Evolutionary conservation across 805 yeast genomes (phyloP).

Genomic region (Cephaloascus albidus): DNA sequence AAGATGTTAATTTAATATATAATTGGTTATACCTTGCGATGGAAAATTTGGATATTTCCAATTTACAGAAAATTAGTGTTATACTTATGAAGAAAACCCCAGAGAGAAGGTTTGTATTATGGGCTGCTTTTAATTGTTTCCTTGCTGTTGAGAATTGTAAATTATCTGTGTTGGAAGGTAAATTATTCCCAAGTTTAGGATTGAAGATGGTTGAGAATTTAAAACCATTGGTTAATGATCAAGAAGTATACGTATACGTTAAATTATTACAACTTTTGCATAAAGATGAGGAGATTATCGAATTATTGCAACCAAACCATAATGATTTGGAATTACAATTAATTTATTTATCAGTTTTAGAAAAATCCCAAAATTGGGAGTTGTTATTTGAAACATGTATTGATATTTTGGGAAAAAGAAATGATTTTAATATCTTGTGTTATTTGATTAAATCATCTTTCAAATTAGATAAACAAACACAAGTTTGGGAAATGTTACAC

Average conservation of each 20-base stretch:
- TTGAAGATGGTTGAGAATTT: constrained; percentile 42
- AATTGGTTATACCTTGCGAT: constrained; percentile 53
- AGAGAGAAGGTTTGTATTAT: constrained; percentile 25
- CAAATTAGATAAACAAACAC: constrained; percentile 20
- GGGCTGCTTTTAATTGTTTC: constrained; percentile 51
- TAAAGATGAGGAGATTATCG: constrained; percentile 20
- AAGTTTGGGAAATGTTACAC: constrained; percentile 11
- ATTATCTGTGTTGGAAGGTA: constrained; percentile 33
- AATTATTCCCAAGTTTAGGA: constrained; percentile 53
- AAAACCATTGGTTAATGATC: constrained; percentile 46
- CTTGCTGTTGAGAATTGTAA: constrained; percentile 23
- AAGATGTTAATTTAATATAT: constrained; percentile 33
- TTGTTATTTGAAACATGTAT: constrained; percentile 28
- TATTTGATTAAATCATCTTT: constrained; percentile 36
- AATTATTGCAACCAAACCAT: constrained; percentile 13
- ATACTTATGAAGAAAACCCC: constrained; percentile 22
- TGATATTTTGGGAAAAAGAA: constrained; percentile 35
- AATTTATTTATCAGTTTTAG: constrained; percentile 39
- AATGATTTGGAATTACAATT: constrained; percentile 59
- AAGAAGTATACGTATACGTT: constrained; percentile 57
- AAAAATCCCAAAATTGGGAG: constrained; percentile 29
- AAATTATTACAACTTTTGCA: constrained; percentile 31
- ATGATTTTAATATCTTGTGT: constrained; percentile 76
- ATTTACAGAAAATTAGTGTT: constrained; percentile 47
- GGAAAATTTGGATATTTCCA: constrained; percentile 33